Percentiles rank a stretch among this genome's conserved stretches.
These are phyloP conservation scores for Crithidia sp. DNA, from an alignment of 208 protist species.

Conservation along the genomic window DNA sequence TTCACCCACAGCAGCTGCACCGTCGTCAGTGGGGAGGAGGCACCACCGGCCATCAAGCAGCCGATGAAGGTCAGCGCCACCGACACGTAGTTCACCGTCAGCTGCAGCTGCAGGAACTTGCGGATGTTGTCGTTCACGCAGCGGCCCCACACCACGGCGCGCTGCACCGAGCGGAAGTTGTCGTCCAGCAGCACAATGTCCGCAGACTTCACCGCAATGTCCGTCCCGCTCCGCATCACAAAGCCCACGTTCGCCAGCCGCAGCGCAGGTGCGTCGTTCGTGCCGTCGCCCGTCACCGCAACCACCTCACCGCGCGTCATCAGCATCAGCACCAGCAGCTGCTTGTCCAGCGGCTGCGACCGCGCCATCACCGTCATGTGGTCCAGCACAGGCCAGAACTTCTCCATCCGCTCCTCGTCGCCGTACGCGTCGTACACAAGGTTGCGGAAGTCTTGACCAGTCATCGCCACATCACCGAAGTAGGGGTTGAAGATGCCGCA, in stretches of 20 bases:
- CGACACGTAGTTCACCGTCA: constrained; percentile 97
- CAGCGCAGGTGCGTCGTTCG: constrained; percentile 97
- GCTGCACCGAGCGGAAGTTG: constrained; percentile 98
- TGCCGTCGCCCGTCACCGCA: constrained; percentile 95
- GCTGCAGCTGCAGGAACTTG: constrained; percentile 99
- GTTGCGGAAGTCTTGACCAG: constrained; percentile 89
- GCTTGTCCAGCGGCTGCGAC: constrained; percentile 89
- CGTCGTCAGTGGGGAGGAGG: constrained; percentile 87
- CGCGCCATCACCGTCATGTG: constrained; percentile 88
- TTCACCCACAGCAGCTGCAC: constrained; percentile 99
- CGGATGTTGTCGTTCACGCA: constrained; percentile 92
- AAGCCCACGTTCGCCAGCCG: constrained; percentile 97
- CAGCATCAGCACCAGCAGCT: constrained; percentile 87
- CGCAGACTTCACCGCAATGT: constrained; percentile 94
- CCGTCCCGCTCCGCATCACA: constrained; percentile 97
- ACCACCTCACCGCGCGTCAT: constrained; percentile 79
- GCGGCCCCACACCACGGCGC: constrained; percentile 92
- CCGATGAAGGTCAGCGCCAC: constrained; percentile 95
- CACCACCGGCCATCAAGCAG: constrained; percentile 62
- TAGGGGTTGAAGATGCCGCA: constrained; percentile 90
- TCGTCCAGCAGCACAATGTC: constrained; percentile 97
- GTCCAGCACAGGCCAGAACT: constrained; percentile 74
- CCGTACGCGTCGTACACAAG: constrained; percentile 81
- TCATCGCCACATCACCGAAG: constrained; percentile 83
- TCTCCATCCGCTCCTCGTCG: constrained; percentile 68